Evolutionary conservation across 2,329 filamentous ascomycete genomes (phyloP).

Genomic region (Sclerotiophoma versabilis): DNA sequence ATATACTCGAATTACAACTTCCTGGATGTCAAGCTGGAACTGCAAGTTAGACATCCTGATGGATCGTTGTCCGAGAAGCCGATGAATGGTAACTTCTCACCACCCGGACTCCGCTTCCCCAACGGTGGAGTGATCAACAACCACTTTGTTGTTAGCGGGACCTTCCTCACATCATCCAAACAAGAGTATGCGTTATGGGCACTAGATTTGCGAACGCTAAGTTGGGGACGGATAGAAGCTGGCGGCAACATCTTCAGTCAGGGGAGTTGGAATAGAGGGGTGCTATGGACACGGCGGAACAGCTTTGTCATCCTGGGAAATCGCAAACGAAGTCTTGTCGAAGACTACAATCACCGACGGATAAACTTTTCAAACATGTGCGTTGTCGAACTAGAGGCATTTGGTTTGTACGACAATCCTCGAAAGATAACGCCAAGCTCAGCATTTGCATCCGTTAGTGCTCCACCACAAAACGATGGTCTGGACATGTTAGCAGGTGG

Average conservation of each 20-base stretch:
- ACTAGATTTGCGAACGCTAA: conserved; percentile 83
- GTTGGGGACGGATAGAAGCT: conserved; percentile 95
- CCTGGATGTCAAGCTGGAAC: conserved; percentile 91
- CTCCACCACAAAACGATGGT: conserved; percentile 63
- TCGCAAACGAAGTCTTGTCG: conserved; percentile 88
- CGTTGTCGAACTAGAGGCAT: conserved; percentile 95
- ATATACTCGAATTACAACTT: conserved; percentile 99
- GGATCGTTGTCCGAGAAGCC: conserved; percentile 84
- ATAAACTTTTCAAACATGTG: conserved; percentile 98
- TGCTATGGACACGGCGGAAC: conserved; percentile 92
- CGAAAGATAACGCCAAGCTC: conserved; percentile 79
- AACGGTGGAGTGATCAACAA: conserved; percentile 96
- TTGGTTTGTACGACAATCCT: conserved; percentile 96
- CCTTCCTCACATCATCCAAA: conserved; percentile 95
- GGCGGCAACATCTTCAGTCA: conserved; percentile 91
- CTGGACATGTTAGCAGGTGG: conserved; percentile 72
- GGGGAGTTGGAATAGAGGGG: conserved; percentile 95
- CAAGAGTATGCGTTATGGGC: conserved; percentile 99
- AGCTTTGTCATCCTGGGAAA: conserved; percentile 96
- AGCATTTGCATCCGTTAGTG: conserved; percentile 84
- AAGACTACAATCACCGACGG: conserved; percentile 96
- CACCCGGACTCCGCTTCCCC: conserved; percentile 91
- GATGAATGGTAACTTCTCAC: conserved; percentile 86
- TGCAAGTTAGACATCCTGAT: conserved; percentile 86
- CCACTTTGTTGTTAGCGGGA: conserved; percentile 96